A percentile compares a stretch with the other conserved stretches of the same genome.
phyloP scores from a whole-genome alignment of 1,284 basidiomycete species.

The Apiotrichum sp. region DNA sequence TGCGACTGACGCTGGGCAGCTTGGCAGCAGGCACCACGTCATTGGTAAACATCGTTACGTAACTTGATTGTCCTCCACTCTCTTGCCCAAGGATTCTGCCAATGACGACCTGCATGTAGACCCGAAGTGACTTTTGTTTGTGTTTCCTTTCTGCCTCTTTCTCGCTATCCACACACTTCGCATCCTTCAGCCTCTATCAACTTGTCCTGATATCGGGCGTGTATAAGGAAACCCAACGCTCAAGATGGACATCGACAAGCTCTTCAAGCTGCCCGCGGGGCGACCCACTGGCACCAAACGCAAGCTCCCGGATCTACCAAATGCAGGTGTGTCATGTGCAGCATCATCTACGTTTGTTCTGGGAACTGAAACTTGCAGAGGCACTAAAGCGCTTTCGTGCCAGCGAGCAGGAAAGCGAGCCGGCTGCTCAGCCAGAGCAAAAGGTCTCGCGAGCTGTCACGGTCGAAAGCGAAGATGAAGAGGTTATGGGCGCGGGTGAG shows the following conservation, averaged over 20 bases:
- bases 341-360: too few species aligned
- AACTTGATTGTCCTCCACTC: too few species aligned
- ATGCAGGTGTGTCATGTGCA: slow-evolving; percentile 47
- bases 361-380: not conserved
- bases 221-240: not conserved
- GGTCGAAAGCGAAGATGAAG: slow-evolving; percentile 52
- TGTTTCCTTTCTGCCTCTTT: too few species aligned
- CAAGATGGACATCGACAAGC: slow-evolving; percentile 44
- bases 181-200: slow-evolving; percentile 16
- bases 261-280: slow-evolving; percentile 42
- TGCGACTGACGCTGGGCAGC: too few species aligned
- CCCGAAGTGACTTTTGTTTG: too few species aligned
- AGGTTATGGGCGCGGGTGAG: slow-evolving; percentile 48
- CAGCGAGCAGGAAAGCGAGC: not conserved
- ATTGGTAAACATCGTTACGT: too few species aligned
- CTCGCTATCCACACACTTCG: too few species aligned
- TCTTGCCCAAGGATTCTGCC: too few species aligned
- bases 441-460: slow-evolving; percentile 43
- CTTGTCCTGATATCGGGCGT: too few species aligned
- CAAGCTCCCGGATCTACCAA: slow-evolving; percentile 73
- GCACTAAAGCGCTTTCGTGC: slow-evolving; percentile 13
- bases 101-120: too few species aligned
- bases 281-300: slow-evolving; percentile 58
- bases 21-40: too few species aligned
- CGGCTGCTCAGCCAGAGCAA: too few species aligned